Evolutionary conservation across 768 basidiomycete genomes (phyloP).

Genomic region (Collybiopsis confluens): DNA sequence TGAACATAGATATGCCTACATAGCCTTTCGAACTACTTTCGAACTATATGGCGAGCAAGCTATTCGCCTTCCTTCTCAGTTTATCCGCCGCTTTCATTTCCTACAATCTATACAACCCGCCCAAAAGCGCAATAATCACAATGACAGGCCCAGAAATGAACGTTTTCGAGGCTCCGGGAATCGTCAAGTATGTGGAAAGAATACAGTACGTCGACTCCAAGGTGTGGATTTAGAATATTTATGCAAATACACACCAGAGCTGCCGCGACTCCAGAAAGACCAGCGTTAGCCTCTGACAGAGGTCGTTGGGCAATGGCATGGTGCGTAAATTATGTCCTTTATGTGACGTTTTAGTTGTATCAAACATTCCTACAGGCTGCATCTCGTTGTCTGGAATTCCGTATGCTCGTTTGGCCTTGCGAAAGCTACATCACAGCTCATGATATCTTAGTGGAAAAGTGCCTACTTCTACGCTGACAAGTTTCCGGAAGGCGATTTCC

Average conservation of each 20-base stretch:
- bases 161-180: conserved; percentile 5
- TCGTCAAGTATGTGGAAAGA: conserved; percentile 5
- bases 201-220: conserved; percentile 5
- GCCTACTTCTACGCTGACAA: conserved; percentile 14
- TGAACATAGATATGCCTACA: background rate
- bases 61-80: background rate
- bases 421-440: background rate
- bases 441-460: conserved; percentile 11
- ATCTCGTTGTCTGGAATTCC: conserved; percentile 12
- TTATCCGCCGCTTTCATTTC: conserved; percentile 1
- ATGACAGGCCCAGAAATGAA: conserved; percentile 7
- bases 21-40: too few species aligned
- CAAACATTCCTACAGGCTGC: conserved; percentile 1
- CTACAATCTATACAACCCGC: conserved; percentile 2
- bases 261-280: conserved; percentile 1
- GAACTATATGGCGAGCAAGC: conserved; percentile 3
- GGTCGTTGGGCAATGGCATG: conserved; percentile 13
- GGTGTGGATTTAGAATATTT: too few species aligned
- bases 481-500: conserved; percentile 8
- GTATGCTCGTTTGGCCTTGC: background rate
- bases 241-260: too few species aligned
- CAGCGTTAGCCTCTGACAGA: conserved; percentile 6
- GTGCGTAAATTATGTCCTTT: background rate
- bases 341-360: background rate
- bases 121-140: background rate